Percentiles rank a stretch among this genome's conserved stretches.
Evolutionary conservation across 331 rosid species (phyloP).

Genomic region (Ulmus americana): DNA sequence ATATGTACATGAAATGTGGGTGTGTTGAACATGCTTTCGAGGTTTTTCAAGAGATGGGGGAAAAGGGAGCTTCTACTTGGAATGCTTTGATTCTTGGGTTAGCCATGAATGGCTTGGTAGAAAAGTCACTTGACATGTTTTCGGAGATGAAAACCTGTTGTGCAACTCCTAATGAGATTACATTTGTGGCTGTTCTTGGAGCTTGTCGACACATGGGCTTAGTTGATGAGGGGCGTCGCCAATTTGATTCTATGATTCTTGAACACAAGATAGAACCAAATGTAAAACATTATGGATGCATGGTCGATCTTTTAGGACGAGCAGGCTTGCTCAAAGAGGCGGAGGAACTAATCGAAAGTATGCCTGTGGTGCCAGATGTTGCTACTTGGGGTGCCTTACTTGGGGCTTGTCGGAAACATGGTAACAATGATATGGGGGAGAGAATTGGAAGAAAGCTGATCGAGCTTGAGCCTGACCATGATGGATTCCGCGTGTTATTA

Average conservation of each 20-base stretch:
- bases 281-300: constrained; percentile 54
- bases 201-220: constrained; percentile 66
- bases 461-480: constrained; percentile 54
- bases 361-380: constrained; percentile 56
- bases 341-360: constrained; percentile 42
- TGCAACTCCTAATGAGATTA: constrained; percentile 48
- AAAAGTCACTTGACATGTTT: constrained; percentile 41
- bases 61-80: constrained; percentile 51
- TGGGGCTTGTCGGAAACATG: constrained; percentile 57
- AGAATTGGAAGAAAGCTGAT: constrained; percentile 51
- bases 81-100: constrained; percentile 57
- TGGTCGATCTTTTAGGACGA: constrained; percentile 67
- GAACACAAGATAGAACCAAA: constrained; percentile 47
- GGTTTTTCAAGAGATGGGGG: constrained; percentile 39
- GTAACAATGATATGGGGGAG: constrained; percentile 41
- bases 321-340: constrained; percentile 54
- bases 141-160: constrained; percentile 38
- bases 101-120: constrained; percentile 52
- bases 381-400: constrained; percentile 65
- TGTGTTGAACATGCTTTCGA: constrained; percentile 47
- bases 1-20: constrained; percentile 62
- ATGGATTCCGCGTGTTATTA: constrained; percentile 51
- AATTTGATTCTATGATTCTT: constrained; percentile 37
- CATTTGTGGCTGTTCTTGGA: constrained; percentile 52
- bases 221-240: constrained; percentile 46